A percentile compares a stretch with the other conserved stretches of the same genome.
phyloP scores from a whole-genome alignment of 164 flowering plant species.

The Saururus chinensis region DNA sequence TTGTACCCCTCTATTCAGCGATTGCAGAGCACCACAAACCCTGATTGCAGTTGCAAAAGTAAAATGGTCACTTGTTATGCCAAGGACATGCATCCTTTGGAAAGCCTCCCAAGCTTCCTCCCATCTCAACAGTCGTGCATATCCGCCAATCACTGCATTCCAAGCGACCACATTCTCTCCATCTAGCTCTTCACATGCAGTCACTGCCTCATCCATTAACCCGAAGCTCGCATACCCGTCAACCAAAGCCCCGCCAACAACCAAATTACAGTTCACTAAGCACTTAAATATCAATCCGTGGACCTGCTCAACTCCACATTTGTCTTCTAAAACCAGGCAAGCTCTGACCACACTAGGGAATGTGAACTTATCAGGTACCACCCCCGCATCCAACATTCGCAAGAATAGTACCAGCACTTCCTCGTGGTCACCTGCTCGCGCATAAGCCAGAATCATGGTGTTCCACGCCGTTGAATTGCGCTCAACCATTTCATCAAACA shows the following conservation, averaged over 20 bases:
- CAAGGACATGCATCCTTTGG: slow-evolving; percentile 14
- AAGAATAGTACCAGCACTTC: too few species aligned
- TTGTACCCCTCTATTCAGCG: slow-evolving; percentile 10
- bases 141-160: slow-evolving; percentile 37
- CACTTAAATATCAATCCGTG: slow-evolving; percentile 28
- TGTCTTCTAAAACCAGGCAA: neutral
- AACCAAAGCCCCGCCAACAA: slow-evolving; percentile 25
- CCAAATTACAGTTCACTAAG: slow-evolving; percentile 25
- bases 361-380: too few species aligned
- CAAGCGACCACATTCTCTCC: slow-evolving; percentile 30
- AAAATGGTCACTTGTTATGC: slow-evolving; percentile 31
- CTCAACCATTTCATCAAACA: too few species aligned
- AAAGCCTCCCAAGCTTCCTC: slow-evolving; percentile 17
- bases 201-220: slow-evolving; percentile 27
- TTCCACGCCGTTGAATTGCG: too few species aligned
- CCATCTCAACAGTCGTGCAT: slow-evolving; percentile 19
- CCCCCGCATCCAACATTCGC: too few species aligned
- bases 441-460: too few species aligned
- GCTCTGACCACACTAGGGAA: too few species aligned
- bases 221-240: slow-evolving; percentile 12
- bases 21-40: slow-evolving; percentile 18
- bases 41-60: slow-evolving; percentile 33
- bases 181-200: slow-evolving; percentile 34
- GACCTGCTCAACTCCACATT: slow-evolving; percentile 19
- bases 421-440: too few species aligned